phyloP scores from a whole-genome alignment of 2,329 filamentous ascomycete genomes.

The Scedosporium minutisporum region DNA sequence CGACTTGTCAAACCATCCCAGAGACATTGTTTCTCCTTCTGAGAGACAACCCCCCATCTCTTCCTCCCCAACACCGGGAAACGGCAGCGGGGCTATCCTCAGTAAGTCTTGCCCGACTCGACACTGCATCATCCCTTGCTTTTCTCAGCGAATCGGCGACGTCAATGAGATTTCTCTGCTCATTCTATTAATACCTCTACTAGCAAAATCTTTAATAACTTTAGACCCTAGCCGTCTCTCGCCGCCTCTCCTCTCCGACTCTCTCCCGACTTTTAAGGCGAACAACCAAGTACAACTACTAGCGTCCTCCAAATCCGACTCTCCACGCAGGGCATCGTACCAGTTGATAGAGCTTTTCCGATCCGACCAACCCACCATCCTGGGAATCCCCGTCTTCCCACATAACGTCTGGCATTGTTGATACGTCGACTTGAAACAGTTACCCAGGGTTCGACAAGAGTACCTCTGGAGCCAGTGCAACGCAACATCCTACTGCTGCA shows the following conservation, averaged over 20 bases:
- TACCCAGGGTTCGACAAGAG: conserved; percentile 4
- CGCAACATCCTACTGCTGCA: neutral
- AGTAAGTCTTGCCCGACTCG: neutral
- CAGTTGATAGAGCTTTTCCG: neutral
- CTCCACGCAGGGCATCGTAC: no score
- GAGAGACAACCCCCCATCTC: neutral
- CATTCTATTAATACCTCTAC: neutral
- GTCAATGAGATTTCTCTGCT: neutral
- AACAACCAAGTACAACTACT: no score
- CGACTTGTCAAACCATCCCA: neutral
- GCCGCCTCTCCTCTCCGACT: neutral
- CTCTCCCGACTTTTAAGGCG: no score
- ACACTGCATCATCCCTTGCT: neutral
- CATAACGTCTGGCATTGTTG: conserved; percentile 16
- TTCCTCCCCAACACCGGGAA: no score
- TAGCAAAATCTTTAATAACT: neutral
- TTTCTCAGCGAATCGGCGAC: neutral
- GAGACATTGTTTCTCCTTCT: neutral
- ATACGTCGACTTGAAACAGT: conserved; percentile 17
- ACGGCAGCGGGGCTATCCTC: neutral
- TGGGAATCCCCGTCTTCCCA: conserved; percentile 12
- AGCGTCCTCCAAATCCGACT: no score
- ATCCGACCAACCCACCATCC: conserved; percentile 11
- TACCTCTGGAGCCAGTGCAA: neutral
- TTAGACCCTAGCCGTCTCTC: neutral